phyloP scores from a whole-genome alignment of 1,139 yeast species.

The Saccharomycopsis hybrid region DNA sequence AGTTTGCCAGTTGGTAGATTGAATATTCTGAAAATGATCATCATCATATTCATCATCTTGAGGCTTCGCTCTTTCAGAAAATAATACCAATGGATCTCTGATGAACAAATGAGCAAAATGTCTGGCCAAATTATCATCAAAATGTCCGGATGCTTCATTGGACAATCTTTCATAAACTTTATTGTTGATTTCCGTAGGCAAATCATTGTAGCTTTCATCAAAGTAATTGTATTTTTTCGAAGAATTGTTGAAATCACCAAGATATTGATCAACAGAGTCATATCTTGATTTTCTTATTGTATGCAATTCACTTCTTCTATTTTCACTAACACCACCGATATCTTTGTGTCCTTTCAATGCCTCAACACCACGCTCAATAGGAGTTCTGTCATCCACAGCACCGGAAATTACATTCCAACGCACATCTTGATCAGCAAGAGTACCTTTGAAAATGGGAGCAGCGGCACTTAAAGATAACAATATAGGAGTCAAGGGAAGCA shows the following conservation, averaged over 20 bases:
- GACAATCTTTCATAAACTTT: conserved; percentile 42
- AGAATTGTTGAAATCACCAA: conserved; percentile 44
- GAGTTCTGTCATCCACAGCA: conserved; percentile 91
- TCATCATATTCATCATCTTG: conserved; percentile 49
- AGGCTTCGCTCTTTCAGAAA: conserved; percentile 71
- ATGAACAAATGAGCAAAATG: conserved; percentile 92
- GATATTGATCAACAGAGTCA: conserved; percentile 77
- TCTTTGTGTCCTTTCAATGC: conserved; percentile 41
- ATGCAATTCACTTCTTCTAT: conserved; percentile 41
- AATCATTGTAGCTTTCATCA: conserved; percentile 59
- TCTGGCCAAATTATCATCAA: conserved; percentile 66
- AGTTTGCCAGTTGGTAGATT: conserved; percentile 98
- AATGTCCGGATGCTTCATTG: conserved; percentile 32
- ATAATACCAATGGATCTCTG: conserved; percentile 91
- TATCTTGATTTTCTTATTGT: conserved; percentile 83
- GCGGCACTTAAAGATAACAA: conserved; percentile 82
- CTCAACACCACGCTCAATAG: conserved; percentile 61
- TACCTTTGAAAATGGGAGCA: conserved; percentile 89
- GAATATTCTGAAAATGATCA: conserved; percentile 95
- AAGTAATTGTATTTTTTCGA: conserved; percentile 32
- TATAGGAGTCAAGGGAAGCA: conserved; percentile 82
- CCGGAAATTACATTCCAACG: conserved; percentile 96
- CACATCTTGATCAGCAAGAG: conserved; percentile 87
- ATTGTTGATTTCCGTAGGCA: conserved; percentile 53
- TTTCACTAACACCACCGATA: conserved; percentile 42